These are phyloP conservation scores for Schoenoplectus triqueter DNA, from an alignment of 202 grass and related monocot genomes.

Conservation along the genomic window DNA sequence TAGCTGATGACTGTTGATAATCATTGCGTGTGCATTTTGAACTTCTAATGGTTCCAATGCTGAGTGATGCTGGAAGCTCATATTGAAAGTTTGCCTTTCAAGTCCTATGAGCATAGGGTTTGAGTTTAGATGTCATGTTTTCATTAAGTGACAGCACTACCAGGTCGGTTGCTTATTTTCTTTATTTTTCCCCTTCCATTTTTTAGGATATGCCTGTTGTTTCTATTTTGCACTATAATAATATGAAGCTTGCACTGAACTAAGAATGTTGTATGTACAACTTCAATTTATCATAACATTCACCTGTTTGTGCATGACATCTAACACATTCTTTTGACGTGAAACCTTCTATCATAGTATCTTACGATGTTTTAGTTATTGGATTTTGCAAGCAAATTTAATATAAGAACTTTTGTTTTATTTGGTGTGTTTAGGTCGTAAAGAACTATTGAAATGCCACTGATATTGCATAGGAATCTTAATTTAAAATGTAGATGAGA, in stretches of 20 bases:
- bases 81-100: conserved; percentile 16
- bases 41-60: not conserved
- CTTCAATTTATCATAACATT: not conserved
- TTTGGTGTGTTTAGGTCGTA: too few relatives aligned
- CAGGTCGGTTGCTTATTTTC: not conserved
- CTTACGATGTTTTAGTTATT: not conserved
- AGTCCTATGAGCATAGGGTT: not conserved
- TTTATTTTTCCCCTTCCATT: too few relatives aligned
- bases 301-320: not conserved
- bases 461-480: not conserved
- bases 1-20: not conserved
- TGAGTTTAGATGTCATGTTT: not conserved
- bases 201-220: not conserved
- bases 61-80: not conserved
- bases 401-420: too few relatives aligned
- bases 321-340: not conserved
- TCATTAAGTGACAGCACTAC: not conserved
- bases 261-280: not conserved
- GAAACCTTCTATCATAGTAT: not conserved
- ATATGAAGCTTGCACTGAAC: not conserved
- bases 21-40: not conserved
- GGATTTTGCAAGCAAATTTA: too few relatives aligned
- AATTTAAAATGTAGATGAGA: not conserved
- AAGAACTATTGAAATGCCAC: not conserved
- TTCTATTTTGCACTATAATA: conserved; percentile 10